phyloP scores from a whole-genome alignment of 2,329 filamentous ascomycete genomes.

The Ophiocordyceps camponoti-floridani region DNA sequence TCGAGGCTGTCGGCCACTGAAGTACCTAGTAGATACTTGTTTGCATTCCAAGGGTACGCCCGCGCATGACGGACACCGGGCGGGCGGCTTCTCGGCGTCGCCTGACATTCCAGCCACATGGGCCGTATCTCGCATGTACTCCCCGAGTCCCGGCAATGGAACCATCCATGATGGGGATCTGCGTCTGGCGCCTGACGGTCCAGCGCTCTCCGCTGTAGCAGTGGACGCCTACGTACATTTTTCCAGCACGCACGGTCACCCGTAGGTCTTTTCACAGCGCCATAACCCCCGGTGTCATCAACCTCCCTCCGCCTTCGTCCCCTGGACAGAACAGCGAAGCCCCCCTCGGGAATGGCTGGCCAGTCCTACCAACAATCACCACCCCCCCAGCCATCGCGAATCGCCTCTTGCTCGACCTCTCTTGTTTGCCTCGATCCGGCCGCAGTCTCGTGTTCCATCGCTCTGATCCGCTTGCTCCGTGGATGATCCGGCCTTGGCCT shows the following conservation, averaged over 20 bases:
- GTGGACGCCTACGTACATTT: too few relatives aligned
- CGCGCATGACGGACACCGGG: not conserved
- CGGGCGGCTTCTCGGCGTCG: not conserved
- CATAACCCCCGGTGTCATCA: not conserved
- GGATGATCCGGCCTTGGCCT: constrained; percentile 1
- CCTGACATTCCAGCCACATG: not conserved
- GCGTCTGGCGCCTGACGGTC: not conserved
- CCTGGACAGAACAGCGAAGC: not conserved
- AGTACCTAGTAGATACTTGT: not conserved
- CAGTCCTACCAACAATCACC: constrained; percentile 3
- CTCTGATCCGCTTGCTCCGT: constrained; percentile 1
- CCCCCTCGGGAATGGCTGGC: not conserved
- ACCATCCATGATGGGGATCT: not conserved
- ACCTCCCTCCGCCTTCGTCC: not conserved
- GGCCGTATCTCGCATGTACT: not conserved
- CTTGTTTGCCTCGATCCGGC: not conserved
- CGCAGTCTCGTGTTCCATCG: not conserved
- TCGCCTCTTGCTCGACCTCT: not conserved
- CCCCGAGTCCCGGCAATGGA: not conserved
- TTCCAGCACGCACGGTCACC: too few relatives aligned
- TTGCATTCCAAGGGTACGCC: not conserved
- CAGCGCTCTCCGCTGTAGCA: not conserved
- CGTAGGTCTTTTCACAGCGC: not conserved
- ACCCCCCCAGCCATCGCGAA: not conserved
- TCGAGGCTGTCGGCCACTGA: too few relatives aligned